These are phyloP conservation scores for Tieghemostelium lacteum DNA, from an alignment of 78 protist genomes.

Conservation along the genomic window DNA sequence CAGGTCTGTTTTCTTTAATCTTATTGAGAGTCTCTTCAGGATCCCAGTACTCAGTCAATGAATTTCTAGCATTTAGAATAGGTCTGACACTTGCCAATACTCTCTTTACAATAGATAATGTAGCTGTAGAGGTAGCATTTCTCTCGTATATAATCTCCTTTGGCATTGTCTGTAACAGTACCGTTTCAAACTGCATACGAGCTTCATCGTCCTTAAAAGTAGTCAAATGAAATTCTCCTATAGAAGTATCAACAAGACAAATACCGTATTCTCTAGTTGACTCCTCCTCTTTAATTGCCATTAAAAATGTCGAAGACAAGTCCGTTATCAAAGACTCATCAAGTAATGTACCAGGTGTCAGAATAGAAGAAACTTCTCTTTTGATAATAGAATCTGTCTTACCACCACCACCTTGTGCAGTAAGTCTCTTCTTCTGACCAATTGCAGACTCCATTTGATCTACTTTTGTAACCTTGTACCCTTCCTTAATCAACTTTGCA, in stretches of 20 bases:
- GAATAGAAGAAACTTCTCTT: conserved; percentile 66
- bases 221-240: conserved; percentile 57
- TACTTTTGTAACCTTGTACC: conserved; percentile 88
- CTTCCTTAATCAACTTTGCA: conserved; percentile 68
- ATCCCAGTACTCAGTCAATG: conserved; percentile 31
- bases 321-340: conserved; percentile 63
- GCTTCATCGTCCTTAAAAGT: conserved; percentile 60
- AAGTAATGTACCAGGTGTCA: conserved; percentile 84
- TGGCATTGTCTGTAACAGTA: conserved; percentile 72
- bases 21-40: neutral
- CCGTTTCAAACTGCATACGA: conserved; percentile 67
- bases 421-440: conserved; percentile 40
- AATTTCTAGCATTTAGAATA: conserved; percentile 1
- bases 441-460: conserved; percentile 83
- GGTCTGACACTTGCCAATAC: conserved; percentile 22
- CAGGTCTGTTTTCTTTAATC: neutral
- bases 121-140: neutral
- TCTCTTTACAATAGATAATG: conserved; percentile 21
- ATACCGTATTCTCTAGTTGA: conserved; percentile 38
- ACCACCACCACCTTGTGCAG: conserved; percentile 38
- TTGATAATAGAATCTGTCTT: conserved; percentile 68
- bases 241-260: conserved; percentile 84
- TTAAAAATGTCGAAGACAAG: conserved; percentile 33
- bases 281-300: conserved; percentile 71
- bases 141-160: conserved; percentile 60